Evolutionary conservation across 2,329 filamentous ascomycete species (phyloP), one percentile per base, ranked within the genome.

Genomic region (Thermothelomyces thermophilus): DNA sequence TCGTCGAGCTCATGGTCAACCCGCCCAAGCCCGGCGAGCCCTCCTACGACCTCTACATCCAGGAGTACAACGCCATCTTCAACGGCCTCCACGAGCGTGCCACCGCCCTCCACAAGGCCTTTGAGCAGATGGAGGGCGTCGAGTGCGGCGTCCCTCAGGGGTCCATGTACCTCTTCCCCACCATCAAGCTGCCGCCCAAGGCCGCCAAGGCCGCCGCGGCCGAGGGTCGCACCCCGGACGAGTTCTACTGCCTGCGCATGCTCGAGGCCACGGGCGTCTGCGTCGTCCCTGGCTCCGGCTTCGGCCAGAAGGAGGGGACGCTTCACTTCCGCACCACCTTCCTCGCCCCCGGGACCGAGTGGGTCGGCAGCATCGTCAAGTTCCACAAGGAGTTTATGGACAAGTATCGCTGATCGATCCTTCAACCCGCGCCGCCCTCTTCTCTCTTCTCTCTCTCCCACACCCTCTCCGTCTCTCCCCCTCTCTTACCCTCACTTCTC

Each of bases 111-210:
- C 93, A 94, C 71, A 79, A 90, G 62, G 90, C 91, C 24, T 98
- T 98, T 71, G 75, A 82, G 68, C 73, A 89, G 65, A 97, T 98
- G 93, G 91, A 97, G 70, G 93, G 93, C 51, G 91, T 98, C 52
- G 81, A 90, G 67, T 95, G 90, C 71, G 86, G 86, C 62, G 77
- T 82, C 60, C 93, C 93, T 49, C 87, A 95, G 78, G 93, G 93
- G 53, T 85, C 87, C 66, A 98, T 98, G 93, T 98, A 98, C 74
- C 86, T 98, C 63, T 98, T 97, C 81, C 93, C 93, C 20, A 93
- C 88, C 60, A 95, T 98, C 71, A 82, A 75, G 30, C 75, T 98
- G 20, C 81, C 93, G 1, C 60, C 71, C 20, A 88, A 87, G 71
- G 93, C 90, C 35, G 70, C 84, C 55, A 83, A 84, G 57, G 87